Conservation (phyloP, 2,329 filamentous ascomycete species). For the Aspergillus candidus region DNA sequence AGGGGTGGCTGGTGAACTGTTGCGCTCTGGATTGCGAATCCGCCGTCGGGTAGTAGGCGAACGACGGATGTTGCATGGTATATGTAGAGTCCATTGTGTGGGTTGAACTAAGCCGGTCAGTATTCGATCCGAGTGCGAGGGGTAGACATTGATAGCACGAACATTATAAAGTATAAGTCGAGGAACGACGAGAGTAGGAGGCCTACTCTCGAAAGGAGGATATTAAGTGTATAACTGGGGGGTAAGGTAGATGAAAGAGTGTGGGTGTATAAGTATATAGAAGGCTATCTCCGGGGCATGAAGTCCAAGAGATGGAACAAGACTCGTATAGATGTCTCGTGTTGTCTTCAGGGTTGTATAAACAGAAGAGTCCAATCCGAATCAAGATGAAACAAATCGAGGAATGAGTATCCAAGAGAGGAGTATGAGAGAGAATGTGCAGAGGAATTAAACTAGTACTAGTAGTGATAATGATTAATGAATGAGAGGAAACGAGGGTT, state of each 20-base stretch:
- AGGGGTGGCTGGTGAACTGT: conserved; percentile 64
- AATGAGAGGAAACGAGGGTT: too few relatives aligned
- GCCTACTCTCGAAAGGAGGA: conserved; percentile 8
- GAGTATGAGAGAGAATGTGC: too few relatives aligned
- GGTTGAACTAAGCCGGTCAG: conserved; percentile 8
- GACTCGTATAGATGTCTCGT: too few relatives aligned
- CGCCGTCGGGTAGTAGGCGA: conserved; percentile 83
- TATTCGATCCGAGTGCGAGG: neutral
- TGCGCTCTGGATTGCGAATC: conserved; percentile 67
- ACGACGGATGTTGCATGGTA: conserved; percentile 59
- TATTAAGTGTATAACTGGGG: conserved; percentile 12
- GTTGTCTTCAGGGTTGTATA: too few relatives aligned
- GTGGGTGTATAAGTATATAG: conserved; percentile 6
- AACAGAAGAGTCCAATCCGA: too few relatives aligned
- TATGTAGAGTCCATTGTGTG: conserved; percentile 60
- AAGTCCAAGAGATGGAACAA: too few relatives aligned
- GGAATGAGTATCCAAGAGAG: too few relatives aligned
- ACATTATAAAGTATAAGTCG: neutral
- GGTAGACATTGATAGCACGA: too few relatives aligned
- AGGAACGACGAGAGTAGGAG: conserved; percentile 5
- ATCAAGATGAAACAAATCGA: too few relatives aligned
- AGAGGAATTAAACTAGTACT: too few relatives aligned
- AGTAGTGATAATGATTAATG: too few relatives aligned
- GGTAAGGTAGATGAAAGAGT: neutral
- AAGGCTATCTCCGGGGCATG: neutral